A percentile compares a stretch with the other conserved stretches of the same genome.
Conservation (phyloP, 208 protist species). For the Leishmania gerbilli region DNA sequence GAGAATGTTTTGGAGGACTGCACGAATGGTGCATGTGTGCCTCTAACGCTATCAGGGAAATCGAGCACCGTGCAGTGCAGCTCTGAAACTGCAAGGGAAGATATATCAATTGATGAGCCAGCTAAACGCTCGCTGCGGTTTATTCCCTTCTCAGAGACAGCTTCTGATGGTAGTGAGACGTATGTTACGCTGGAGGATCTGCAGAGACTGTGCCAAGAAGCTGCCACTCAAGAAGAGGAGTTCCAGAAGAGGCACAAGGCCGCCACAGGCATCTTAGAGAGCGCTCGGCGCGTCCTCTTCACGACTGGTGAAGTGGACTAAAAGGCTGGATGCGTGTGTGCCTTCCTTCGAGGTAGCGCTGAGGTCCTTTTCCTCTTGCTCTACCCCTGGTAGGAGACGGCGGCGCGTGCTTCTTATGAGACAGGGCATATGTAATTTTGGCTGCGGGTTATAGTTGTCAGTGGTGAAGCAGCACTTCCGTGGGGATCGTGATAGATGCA, state of each 20-base stretch:
- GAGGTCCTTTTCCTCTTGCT: background rate
- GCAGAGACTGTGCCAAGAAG: slow-evolving; percentile 54
- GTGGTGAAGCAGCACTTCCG: background rate
- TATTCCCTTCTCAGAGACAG: slow-evolving; percentile 60
- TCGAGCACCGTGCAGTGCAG: background rate
- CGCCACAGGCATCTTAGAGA: slow-evolving; percentile 53
- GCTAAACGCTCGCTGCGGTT: slow-evolving; percentile 28
- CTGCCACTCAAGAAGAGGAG: slow-evolving; percentile 49
- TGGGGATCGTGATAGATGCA: background rate
- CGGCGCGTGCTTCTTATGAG: background rate
- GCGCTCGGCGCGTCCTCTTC: slow-evolving; percentile 52
- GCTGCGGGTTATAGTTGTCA: background rate
- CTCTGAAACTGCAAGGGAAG: background rate
- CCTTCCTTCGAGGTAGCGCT: background rate
- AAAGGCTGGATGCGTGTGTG: background rate
- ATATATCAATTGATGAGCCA: background rate
- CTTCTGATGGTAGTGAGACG: slow-evolving; percentile 35
- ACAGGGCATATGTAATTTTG: background rate
- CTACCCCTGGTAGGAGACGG: background rate
- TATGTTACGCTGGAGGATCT: slow-evolving; percentile 67
- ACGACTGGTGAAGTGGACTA: slow-evolving; percentile 16
- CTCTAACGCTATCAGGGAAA: background rate
- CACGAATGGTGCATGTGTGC: background rate
- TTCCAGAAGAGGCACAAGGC: slow-evolving; percentile 45
- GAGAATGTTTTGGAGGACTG: slow-evolving; percentile 7